Conservation (phyloP, 2,329 filamentous ascomycete species). For the Colletotrichum sp. region DNA sequence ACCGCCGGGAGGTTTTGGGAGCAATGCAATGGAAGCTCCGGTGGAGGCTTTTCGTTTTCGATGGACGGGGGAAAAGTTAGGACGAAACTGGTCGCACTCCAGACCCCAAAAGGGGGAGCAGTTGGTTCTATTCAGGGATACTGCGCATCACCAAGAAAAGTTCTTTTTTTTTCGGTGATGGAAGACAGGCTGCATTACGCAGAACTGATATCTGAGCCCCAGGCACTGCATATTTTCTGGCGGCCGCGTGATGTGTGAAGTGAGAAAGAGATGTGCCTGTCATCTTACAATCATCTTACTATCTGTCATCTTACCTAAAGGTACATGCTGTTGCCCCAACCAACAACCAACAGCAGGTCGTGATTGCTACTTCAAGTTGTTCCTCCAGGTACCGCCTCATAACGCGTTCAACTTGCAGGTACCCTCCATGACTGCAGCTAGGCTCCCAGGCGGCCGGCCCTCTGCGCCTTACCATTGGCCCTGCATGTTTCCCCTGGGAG, state of each 20-base stretch:
- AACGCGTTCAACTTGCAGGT: neutral
- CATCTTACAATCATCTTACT: neutral
- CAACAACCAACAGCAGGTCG: neutral
- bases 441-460: neutral
- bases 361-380: neutral
- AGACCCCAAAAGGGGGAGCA: neutral
- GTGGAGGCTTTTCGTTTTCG: neutral
- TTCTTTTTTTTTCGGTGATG: neutral
- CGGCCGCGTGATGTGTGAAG: neutral
- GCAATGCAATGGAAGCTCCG: neutral
- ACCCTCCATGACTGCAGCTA: neutral
- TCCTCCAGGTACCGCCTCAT: neutral
- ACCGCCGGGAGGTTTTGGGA: neutral
- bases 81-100: neutral
- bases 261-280: neutral
- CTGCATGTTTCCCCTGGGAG: neutral
- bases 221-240: neutral
- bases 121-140: neutral
- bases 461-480: slow-evolving; percentile 6
- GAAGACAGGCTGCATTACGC: neutral
- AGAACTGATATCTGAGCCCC: neutral
- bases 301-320: neutral
- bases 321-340: neutral
- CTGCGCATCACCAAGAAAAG: neutral
- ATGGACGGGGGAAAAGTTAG: neutral